phyloP scores from a whole-genome alignment of 2,329 filamentous ascomycete genomes.

The Verruconis gallopava region DNA sequence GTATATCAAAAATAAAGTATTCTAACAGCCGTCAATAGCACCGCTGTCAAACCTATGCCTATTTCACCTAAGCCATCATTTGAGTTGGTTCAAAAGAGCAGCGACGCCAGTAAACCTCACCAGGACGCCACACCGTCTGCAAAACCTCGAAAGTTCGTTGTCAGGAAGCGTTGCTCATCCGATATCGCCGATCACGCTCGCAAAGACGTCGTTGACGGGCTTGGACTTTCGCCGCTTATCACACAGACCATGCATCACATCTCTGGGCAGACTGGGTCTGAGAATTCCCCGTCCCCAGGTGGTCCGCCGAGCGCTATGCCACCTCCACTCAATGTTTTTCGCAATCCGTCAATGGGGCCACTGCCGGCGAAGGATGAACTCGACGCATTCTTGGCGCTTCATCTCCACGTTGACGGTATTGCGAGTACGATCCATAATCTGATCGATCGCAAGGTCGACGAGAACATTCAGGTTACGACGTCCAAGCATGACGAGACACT shows the following conservation, averaged over 20 bases:
- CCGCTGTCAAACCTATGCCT: no score
- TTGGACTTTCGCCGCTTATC: not conserved
- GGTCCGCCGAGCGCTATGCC: constrained; percentile 4
- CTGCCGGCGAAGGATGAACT: constrained; percentile 3
- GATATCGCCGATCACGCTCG: not conserved
- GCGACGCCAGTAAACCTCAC: not conserved
- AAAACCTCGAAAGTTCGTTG: not conserved
- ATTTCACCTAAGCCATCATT: not conserved
- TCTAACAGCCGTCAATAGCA: no score
- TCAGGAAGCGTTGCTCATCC: not conserved
- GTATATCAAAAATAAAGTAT: no score
- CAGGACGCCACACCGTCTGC: not conserved
- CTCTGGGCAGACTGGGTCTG: not conserved
- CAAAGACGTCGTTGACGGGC: not conserved
- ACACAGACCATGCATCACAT: not conserved
- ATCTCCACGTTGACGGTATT: constrained; percentile 4
- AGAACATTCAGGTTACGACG: not conserved
- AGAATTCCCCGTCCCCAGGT: not conserved
- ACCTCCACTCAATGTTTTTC: not conserved
- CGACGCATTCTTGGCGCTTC: constrained; percentile 4
- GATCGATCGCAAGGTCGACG: not conserved
- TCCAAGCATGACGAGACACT: not conserved
- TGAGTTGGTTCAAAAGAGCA: not conserved
- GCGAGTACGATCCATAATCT: not conserved
- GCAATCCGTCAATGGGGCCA: not conserved